Base-by-base conservation (phyloP, 257 asterid species). In the Lycium barbarum region DNA sequence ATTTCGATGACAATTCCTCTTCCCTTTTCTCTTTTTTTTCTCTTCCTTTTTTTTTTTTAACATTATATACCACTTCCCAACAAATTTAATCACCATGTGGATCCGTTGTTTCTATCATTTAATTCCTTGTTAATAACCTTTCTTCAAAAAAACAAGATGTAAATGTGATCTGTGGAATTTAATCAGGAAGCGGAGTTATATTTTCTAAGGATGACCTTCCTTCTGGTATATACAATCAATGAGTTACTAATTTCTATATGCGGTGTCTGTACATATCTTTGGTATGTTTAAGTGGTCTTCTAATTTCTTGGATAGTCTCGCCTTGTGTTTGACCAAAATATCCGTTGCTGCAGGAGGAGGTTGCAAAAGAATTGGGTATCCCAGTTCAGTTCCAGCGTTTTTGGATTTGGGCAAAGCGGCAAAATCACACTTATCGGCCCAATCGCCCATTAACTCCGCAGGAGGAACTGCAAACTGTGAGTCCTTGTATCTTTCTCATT, bases 381-480 rank as follows among this genome's bases (percentile, higher is more conserved):
- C 98, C 98, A 57, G 98, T 96, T 81, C 95, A 95, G 80, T 93
- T 85, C 89, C 98, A 91, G 90, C 98, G 99, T 45, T 96, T 93
- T 84, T 96, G 99, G 98, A 86, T 95, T 81, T 96, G 99, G 99
- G 98, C 99, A 61, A 96, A 93, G 89, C 91, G 99, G 82, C 98
- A 95, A 88, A 96, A 96, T 91, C 98, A 94, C 88, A 96, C 99
- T n/a, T 96, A 90, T 53, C 98, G 99, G 83, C 99, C 98, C 49
- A 95, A 95, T 89, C 92, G 99, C 82, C 98, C 98, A n/a, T 87
- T 96, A 87, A 90, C 94, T 11, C 93, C 93, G 20, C 97, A 90
- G 80, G 98, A 96, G 87, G 99, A 96, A 90, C 86, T 93, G 74
- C 97, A 93, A 87, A 88, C 96, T 80, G 98, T 96, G 90, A 89